Evolutionary conservation across 2,329 filamentous ascomycete species (phyloP), one percentile per base, ranked within the genome.

Genomic region (Aspergillus japonicus): DNA sequence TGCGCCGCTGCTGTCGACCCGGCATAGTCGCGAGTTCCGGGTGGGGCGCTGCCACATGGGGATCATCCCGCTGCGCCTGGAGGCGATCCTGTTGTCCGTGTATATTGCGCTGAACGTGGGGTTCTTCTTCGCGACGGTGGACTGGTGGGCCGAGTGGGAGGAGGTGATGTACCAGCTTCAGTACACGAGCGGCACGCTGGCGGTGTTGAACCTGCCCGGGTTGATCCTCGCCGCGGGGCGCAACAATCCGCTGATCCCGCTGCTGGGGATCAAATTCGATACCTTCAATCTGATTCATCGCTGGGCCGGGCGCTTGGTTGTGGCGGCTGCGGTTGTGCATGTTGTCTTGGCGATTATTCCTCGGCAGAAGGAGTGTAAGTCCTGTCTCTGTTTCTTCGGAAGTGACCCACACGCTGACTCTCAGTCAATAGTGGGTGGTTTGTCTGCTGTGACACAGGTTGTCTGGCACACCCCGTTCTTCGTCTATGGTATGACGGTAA

Each of bases 201-300:
- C 92, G 4, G 82, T 91, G 8, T 85, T 96, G 72, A 98, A 96
- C 79, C 88, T 96, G 82, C 86, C 97, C 11, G 92, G 91, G 3
- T 85, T 96, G 51, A 83, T 97, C 67, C 85, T 97, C 64, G 85
- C 96, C 61, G 92, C 92, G 19, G 88, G 91, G 35, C 89, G 94
- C 69, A 97, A 97, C 80, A 98, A 97, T 77, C 91, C 91, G 2
- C 81, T 96, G 56, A 96, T 97, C 69, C 75, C 80, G 5, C 73
- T 95, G 31, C 83, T 97, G 57, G 86, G 89, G 64, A 87, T 97
- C 70, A 91, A 90, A 69, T 98, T 96, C 76, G 94, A 98, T 75
- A 93, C 92, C 0, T 97, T 96, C 82, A 97, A 97, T 74, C 86
- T 94, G 11, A 80, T 93, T 59, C 91, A 95, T 75, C 86, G 91